phyloP scores from a whole-genome alignment of 495 filamentous ascomycete species.

The Choiromyces venosus region DNA sequence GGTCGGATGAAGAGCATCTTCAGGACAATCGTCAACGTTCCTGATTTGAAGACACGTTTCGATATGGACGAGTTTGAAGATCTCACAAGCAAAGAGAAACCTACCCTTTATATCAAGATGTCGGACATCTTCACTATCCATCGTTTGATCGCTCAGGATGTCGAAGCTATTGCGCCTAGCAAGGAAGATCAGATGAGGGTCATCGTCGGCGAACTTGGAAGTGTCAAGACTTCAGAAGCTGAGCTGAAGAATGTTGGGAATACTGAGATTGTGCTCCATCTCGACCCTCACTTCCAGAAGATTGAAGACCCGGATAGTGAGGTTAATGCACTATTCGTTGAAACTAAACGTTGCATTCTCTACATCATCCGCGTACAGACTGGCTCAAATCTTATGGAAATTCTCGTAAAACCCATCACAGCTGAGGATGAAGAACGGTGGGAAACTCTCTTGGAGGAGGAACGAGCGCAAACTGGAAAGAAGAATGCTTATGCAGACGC shows the following conservation, averaged over 20 bases:
- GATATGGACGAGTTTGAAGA: slow-evolving; percentile 99
- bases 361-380: slow-evolving; percentile 97
- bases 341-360: slow-evolving; percentile 93
- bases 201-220: slow-evolving; percentile 85
- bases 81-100: slow-evolving; percentile 88
- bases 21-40: slow-evolving; percentile 70
- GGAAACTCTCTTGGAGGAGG: slow-evolving; percentile 75
- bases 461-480: slow-evolving; percentile 59
- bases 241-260: slow-evolving; percentile 83
- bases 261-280: slow-evolving; percentile 82
- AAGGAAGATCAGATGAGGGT: slow-evolving; percentile 87
- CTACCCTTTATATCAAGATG: slow-evolving; percentile 97
- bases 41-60: slow-evolving; percentile 80
- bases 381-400: slow-evolving; percentile 85
- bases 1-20: slow-evolving; percentile 73
- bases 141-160: slow-evolving; percentile 72
- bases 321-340: slow-evolving; percentile 87
- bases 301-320: slow-evolving; percentile 89
- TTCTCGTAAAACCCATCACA: slow-evolving; percentile 82
- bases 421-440: slow-evolving; percentile 85
- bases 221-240: slow-evolving; percentile 88
- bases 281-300: slow-evolving; percentile 87
- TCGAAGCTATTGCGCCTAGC: slow-evolving; percentile 65
- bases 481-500: slow-evolving; percentile 87
- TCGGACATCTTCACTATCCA: slow-evolving; percentile 96